Evolutionary conservation across 2,329 filamentous ascomycete species (phyloP).

Genomic region (Tolypocladium paradoxum): DNA sequence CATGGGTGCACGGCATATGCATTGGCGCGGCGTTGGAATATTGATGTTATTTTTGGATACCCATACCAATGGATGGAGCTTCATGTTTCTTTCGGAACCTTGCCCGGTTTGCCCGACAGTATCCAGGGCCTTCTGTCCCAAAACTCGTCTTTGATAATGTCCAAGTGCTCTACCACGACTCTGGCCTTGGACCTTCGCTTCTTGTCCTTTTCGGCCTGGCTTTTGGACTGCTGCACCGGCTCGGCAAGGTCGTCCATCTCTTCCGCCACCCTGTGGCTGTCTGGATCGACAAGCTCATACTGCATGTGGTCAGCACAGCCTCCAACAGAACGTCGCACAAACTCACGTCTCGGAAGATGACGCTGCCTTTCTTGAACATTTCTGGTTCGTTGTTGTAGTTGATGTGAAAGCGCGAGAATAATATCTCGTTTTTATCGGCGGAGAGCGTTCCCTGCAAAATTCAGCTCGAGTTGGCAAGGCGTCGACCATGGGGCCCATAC

Average conservation of each 20-base stretch:
- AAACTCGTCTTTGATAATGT: slow-evolving; percentile 93
- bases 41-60: slow-evolving; percentile 12
- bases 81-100: slow-evolving; percentile 50
- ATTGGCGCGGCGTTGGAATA: slow-evolving; percentile 15
- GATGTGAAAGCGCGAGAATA: slow-evolving; percentile 79
- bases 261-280: slow-evolving; percentile 32
- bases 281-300: slow-evolving; percentile 61
- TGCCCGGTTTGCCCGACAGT: slow-evolving; percentile 62
- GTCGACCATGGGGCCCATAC: slow-evolving; percentile 28
- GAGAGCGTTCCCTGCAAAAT: slow-evolving; percentile 62
- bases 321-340: no score
- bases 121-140: slow-evolving; percentile 85
- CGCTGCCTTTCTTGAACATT: slow-evolving; percentile 87
- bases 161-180: slow-evolving; percentile 74
- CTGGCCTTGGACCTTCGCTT: slow-evolving; percentile 73
- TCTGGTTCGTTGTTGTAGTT: slow-evolving; percentile 97
- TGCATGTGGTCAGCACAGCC: slow-evolving; percentile 22
- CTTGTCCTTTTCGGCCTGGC: slow-evolving; percentile 71
- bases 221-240: slow-evolving; percentile 54
- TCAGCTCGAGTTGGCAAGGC: background rate
- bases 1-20: slow-evolving; percentile 2
- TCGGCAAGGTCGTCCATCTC: slow-evolving; percentile 40
- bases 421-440: slow-evolving; percentile 88
- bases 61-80: slow-evolving; percentile 11
- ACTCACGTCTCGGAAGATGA: slow-evolving; percentile 71